phyloP scores from a whole-genome alignment of 116 monocot genomes.

The Posidonia oceanica region DNA sequence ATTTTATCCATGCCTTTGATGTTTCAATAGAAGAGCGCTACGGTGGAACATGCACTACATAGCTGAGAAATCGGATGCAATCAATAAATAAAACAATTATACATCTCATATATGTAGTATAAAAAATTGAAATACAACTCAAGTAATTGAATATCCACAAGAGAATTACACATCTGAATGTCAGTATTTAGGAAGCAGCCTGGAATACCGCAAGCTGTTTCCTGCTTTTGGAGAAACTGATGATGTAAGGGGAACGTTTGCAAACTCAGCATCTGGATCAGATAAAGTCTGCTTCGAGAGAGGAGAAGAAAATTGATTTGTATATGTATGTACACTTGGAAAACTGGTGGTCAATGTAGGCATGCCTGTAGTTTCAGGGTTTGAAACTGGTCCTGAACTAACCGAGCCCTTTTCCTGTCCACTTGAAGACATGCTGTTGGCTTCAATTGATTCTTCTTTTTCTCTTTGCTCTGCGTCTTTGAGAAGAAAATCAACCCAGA shows the following conservation, averaged over 20 bases:
- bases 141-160: background rate
- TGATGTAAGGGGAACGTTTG: constrained; percentile 54
- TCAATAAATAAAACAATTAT: constrained; percentile 3
- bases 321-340: constrained; percentile 7
- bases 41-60: background rate
- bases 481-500: constrained; percentile 99
- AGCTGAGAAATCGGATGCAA: background rate
- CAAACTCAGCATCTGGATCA: constrained; percentile 40
- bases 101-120: constrained; percentile 1
- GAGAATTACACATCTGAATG: background rate
- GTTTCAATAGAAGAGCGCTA: too few relatives aligned
- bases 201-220: constrained; percentile 13
- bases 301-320: constrained; percentile 10
- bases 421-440: constrained; percentile 15
- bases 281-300: constrained; percentile 11
- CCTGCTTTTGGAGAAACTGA: constrained; percentile 16
- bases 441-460: constrained; percentile 46
- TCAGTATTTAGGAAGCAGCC: constrained; percentile 14
- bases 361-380: background rate
- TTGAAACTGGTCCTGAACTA: background rate
- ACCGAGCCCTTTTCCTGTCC: constrained; percentile 7
- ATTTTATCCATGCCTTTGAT: too few relatives aligned
- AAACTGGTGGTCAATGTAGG: constrained; percentile 4
- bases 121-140: constrained; percentile 2
- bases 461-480: constrained; percentile 90